Percentiles rank a stretch among this genome's conserved stretches.
phyloP scores from a whole-genome alignment of 129 eudicot species.

The Logfia minima region DNA sequence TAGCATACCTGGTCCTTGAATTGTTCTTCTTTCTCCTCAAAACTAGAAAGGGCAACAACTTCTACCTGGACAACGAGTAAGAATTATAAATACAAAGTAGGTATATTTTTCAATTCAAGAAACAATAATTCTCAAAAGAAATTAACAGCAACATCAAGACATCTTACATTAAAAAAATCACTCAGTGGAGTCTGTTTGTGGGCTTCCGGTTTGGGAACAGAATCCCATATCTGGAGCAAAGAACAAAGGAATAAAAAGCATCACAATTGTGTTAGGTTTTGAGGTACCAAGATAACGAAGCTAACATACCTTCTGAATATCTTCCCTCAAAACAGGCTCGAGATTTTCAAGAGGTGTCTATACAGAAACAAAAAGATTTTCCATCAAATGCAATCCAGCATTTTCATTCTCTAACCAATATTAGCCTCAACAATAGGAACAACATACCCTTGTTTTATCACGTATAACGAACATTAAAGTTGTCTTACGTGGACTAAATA shows the following conservation, averaged over 20 bases:
- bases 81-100: not conserved
- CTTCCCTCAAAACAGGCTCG: conserved; percentile 93
- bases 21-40: conserved; percentile 96
- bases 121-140: conserved; percentile 13
- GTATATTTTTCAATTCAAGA: conserved; percentile 5
- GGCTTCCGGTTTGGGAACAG: conserved; percentile 95
- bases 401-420: not conserved
- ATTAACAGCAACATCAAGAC: not conserved
- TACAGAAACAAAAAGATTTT: conserved; percentile 30
- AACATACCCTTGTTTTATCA: conserved; percentile 94
- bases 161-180: conserved; percentile 95
- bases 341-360: conserved; percentile 93
- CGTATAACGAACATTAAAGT: conserved; percentile 97
- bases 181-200: conserved; percentile 94
- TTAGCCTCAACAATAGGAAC: not conserved
- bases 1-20: conserved; percentile 85
- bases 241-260: conserved; percentile 12
- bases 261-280: not conserved
- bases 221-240: conserved; percentile 80
- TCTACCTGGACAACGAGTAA: conserved; percentile 58
- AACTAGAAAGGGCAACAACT: conserved; percentile 93
- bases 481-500: conserved; percentile 98
- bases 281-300: not conserved
- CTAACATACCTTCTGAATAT: conserved; percentile 72
- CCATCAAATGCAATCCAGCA: conserved; percentile 22